Percentiles rank a stretch among this genome's conserved stretches.
Evolutionary conservation across 148 eudicot genomes (phyloP).

Genomic region (Bassia scoparia): DNA sequence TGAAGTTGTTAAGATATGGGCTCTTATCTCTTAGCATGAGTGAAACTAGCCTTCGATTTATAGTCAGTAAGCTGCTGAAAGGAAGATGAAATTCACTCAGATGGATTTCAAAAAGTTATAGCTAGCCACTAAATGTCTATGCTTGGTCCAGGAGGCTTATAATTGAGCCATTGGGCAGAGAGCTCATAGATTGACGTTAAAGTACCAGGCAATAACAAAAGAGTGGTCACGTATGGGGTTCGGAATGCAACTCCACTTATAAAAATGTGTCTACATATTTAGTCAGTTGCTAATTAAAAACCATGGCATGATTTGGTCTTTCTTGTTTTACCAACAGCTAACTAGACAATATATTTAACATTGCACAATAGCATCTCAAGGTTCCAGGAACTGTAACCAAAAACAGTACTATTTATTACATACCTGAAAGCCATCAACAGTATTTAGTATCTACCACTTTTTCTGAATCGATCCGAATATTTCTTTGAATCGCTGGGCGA

Average conservation of each 20-base stretch:
- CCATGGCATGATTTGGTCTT: neutral
- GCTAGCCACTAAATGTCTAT: neutral
- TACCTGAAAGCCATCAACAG: slow-evolving; percentile 99
- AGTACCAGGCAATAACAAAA: too few relatives aligned
- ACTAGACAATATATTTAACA: neutral
- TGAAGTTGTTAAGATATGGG: neutral
- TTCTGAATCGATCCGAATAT: slow-evolving; percentile 75
- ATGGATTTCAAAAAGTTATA: neutral
- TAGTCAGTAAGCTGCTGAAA: neutral
- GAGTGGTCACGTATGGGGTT: neutral
- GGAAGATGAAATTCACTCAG: neutral
- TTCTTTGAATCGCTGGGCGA: slow-evolving; percentile 51
- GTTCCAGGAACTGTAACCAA: neutral
- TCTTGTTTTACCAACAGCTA: neutral
- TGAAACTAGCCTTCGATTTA: neutral
- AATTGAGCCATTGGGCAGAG: neutral
- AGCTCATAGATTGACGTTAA: neutral
- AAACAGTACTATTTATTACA: neutral
- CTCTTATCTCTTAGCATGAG: neutral
- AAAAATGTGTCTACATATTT: neutral
- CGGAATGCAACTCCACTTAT: too few relatives aligned
- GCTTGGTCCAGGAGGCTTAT: neutral
- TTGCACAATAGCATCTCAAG: neutral
- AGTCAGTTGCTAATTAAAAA: neutral
- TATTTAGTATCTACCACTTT: slow-evolving; percentile 86